Conservation (phyloP, 2,329 filamentous ascomycete species). For the Trichoderma brevicompactum region DNA sequence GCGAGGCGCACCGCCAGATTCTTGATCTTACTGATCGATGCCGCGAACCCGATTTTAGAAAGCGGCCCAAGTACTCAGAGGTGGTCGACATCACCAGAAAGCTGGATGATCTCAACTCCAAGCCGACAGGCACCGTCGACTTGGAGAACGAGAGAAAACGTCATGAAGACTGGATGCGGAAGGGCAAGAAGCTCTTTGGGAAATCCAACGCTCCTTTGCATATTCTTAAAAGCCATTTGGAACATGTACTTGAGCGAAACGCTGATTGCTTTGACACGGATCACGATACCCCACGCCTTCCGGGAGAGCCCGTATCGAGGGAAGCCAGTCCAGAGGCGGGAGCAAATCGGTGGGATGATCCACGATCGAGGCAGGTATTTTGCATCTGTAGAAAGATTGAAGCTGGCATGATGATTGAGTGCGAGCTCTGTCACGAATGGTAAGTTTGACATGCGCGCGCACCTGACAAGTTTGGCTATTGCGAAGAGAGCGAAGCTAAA, state of each 20-base stretch:
- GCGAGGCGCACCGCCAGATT: slow-evolving; percentile 90
- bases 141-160: slow-evolving; percentile 92
- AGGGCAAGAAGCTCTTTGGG: slow-evolving; percentile 95
- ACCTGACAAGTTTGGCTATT: background rate
- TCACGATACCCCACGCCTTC: slow-evolving; percentile 81
- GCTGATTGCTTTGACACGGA: slow-evolving; percentile 87
- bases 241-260: slow-evolving; percentile 89
- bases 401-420: slow-evolving; percentile 99
- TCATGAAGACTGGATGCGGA: slow-evolving; percentile 99
- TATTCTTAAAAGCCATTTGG: slow-evolving; percentile 92
- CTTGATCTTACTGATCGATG: slow-evolving; percentile 79
- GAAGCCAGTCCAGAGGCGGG: slow-evolving; percentile 67
- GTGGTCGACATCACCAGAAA: slow-evolving; percentile 89
- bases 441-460: slow-evolving; percentile 50
- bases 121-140: slow-evolving; percentile 87
- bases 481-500: background rate
- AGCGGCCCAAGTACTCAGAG: slow-evolving; percentile 84
- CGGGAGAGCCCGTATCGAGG: slow-evolving; percentile 88
- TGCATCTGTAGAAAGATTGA: slow-evolving; percentile 94
- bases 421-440: slow-evolving; percentile 98
- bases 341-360: slow-evolving; percentile 62
- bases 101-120: slow-evolving; percentile 87
- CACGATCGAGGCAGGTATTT: slow-evolving; percentile 78
- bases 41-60: slow-evolving; percentile 72
- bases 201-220: slow-evolving; percentile 97